Percentiles rank a stretch among this genome's conserved stretches.
Evolutionary conservation across 1,139 yeast genomes (phyloP).

Genomic region (Meyerozyma smithsonii): DNA sequence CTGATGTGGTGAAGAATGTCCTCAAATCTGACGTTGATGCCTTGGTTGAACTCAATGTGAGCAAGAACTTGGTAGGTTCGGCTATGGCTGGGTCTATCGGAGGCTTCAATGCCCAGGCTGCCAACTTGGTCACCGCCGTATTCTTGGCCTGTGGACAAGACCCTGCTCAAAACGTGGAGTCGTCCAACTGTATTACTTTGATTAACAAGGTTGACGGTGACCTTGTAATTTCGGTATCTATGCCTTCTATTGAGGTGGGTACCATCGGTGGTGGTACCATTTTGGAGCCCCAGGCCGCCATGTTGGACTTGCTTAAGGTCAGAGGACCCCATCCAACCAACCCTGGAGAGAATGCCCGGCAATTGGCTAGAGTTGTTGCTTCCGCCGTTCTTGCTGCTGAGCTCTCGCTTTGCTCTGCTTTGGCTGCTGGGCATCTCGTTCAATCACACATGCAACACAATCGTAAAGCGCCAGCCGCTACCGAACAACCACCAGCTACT

Average conservation of each 20-base stretch:
- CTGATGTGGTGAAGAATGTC: slow-evolving; percentile 71
- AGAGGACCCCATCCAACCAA: slow-evolving; percentile 91
- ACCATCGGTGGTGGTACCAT: slow-evolving; percentile 99
- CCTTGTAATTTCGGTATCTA: slow-evolving; percentile 85
- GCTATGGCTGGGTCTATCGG: slow-evolving; percentile 99
- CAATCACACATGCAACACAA: slow-evolving; percentile 97
- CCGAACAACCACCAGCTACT: slow-evolving; percentile 22
- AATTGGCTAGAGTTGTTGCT: slow-evolving; percentile 91
- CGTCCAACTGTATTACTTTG: slow-evolving; percentile 93
- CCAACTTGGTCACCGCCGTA: slow-evolving; percentile 91
- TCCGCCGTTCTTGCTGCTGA: slow-evolving; percentile 96
- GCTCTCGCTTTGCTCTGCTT: slow-evolving; percentile 86
- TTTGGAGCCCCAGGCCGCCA: slow-evolving; percentile 93
- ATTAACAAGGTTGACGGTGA: slow-evolving; percentile 84
- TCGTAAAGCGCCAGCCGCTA: slow-evolving; percentile 56
- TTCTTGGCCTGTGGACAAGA: slow-evolving; percentile 96
- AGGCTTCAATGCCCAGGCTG: slow-evolving; percentile 98
- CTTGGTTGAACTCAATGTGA: slow-evolving; percentile 79
- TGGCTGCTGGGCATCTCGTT: slow-evolving; percentile 97
- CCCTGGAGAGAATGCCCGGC: slow-evolving; percentile 95
- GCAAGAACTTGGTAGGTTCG: slow-evolving; percentile 89
- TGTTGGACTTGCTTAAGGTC: slow-evolving; percentile 91
- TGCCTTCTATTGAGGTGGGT: slow-evolving; percentile 99
- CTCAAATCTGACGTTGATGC: slow-evolving; percentile 91
- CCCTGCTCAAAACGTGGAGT: slow-evolving; percentile 97